phyloP scores from a whole-genome alignment of 306 rosid genomes.

The Cucurbita argyrosperma region DNA sequence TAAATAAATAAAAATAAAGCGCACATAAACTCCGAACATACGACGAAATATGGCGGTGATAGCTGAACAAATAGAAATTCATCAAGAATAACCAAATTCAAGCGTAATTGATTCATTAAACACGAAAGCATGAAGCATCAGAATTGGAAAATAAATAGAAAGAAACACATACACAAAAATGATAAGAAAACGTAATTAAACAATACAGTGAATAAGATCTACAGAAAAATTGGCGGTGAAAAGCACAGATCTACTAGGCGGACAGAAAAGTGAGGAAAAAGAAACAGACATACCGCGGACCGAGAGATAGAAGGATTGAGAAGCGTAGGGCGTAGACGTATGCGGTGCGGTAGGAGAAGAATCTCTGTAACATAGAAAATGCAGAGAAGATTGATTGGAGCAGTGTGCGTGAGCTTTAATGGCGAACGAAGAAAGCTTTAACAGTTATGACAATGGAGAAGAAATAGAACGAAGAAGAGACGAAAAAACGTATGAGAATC shows the following conservation, averaged over 20 bases:
- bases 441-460: not conserved
- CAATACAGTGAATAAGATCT: not conserved
- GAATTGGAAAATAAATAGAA: not conserved
- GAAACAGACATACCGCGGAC: not conserved
- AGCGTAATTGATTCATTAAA: not conserved
- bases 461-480: not conserved
- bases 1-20: not conserved
- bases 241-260: not conserved
- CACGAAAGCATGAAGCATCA: not conserved
- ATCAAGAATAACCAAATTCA: not conserved
- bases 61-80: not conserved
- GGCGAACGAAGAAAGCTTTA: not conserved
- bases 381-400: constrained; percentile 3
- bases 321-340: not conserved
- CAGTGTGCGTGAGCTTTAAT: not conserved
- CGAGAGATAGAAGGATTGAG: not conserved
- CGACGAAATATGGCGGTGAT: not conserved
- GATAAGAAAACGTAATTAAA: not conserved
- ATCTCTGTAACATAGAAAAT: not conserved
- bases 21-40: not conserved
- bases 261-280: not conserved
- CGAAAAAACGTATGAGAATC: not conserved
- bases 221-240: not conserved
- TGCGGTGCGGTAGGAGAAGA: not conserved
- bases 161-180: not conserved